A percentile compares a stretch with the other conserved stretches of the same genome.
Conservation (phyloP, 257 asterid species). For the Verbascum thapsus region DNA sequence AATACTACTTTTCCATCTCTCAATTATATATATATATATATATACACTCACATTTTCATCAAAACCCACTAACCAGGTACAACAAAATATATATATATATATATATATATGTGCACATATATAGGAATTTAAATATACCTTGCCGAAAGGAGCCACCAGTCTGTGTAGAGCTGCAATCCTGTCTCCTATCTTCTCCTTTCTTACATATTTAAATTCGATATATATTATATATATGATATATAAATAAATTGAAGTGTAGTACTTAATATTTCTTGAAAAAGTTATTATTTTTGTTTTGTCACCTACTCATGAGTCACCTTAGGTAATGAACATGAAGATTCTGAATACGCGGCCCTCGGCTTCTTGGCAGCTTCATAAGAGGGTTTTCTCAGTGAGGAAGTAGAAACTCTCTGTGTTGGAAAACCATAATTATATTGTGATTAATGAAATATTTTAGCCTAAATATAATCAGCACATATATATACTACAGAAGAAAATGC, state of each 20-base stretch:
- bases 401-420: conserved; percentile 12
- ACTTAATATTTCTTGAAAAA: no score
- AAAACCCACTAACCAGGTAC: no score
- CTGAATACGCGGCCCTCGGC: neutral
- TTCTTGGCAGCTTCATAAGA: conserved; percentile 11
- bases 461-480: no score
- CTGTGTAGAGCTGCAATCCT: conserved; percentile 32
- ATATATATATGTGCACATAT: no score
- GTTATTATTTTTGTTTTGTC: neutral
- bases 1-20: neutral
- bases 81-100: neutral
- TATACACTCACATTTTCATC: no score
- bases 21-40: neutral
- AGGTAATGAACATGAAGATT: conserved; percentile 22
- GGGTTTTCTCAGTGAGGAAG: conserved; percentile 6
- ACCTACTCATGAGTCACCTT: no score
- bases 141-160: conserved; percentile 34
- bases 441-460: no score
- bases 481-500: no score
- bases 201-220: neutral
- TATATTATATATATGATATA: no score
- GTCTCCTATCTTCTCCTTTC: conserved; percentile 32
- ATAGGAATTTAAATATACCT: conserved; percentile 10
- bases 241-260: no score
- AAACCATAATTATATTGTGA: neutral